phyloP scores from a whole-genome alignment of 2,329 filamentous ascomycete genomes.

The Neonectria ditissima region DNA sequence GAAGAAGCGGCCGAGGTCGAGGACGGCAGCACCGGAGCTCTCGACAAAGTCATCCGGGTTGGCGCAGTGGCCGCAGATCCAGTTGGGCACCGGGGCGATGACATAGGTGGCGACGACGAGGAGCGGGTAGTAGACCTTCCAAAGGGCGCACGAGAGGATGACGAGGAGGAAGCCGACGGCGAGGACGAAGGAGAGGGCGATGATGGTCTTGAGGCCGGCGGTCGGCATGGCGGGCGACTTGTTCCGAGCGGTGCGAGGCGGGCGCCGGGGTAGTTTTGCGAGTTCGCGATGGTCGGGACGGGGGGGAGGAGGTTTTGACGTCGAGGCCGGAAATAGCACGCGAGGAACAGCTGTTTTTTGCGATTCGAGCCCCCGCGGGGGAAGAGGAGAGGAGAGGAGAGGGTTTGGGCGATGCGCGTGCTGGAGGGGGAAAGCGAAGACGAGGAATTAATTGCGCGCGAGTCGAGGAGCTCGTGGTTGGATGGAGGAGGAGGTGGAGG shows the following conservation, averaged over 20 bases:
- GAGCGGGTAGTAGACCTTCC: slow-evolving; percentile 93
- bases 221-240: slow-evolving; percentile 66
- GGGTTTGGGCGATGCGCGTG: slow-evolving; percentile 5
- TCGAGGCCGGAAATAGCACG: slow-evolving; percentile 18
- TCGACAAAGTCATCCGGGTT: slow-evolving; percentile 96
- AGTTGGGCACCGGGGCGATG: slow-evolving; percentile 93
- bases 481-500: slow-evolving; percentile 29
- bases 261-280: too few relatives aligned
- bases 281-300: background rate
- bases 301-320: background rate
- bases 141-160: slow-evolving; percentile 96
- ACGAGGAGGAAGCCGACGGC: slow-evolving; percentile 99
- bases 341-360: background rate
- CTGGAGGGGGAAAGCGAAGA: background rate
- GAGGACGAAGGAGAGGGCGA: slow-evolving; percentile 97
- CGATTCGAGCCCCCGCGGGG: slow-evolving; percentile 24
- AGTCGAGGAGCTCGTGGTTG: slow-evolving; percentile 7
- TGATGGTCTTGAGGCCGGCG: slow-evolving; percentile 98
- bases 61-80: slow-evolving; percentile 88
- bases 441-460: slow-evolving; percentile 4
- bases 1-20: slow-evolving; percentile 93
- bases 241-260: slow-evolving; percentile 12
- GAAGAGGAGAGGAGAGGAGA: background rate
- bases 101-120: slow-evolving; percentile 97
- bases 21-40: slow-evolving; percentile 83